Base-by-base conservation (phyloP, 805 yeast species). In the Wickerhamomyces rabaulensis region DNA sequence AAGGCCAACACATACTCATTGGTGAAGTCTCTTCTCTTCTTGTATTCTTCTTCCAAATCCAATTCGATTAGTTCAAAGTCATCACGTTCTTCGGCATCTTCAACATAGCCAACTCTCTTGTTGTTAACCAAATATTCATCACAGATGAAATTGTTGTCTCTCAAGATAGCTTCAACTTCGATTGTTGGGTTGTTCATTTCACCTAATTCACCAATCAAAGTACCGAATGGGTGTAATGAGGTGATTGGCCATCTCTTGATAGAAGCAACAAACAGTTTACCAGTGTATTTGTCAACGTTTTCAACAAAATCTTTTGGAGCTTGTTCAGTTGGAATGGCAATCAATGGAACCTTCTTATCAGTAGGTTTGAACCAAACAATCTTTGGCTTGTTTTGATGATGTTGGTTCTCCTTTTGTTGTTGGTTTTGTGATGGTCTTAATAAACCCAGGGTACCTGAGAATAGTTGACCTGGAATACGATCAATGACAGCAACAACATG, bases 211-310 rank as follows among this genome's bases (percentile, higher is more conserved):
- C 91, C 86, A 22, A 92, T 84, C 47, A 94, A 71, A 26, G 96
- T 90, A 57, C 99, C 99, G 62, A 94, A 94, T 6, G 99, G 99
- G 71, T 94, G 99, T 65, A 94, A 76, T 0, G 98, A 92, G 9
- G 99, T 94, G 66, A 94, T 94, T 61, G 99, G 99, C 99, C 99
- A 94, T 66, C 99, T 84, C 65, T 94, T 94, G 60, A 94, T 92
- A 1, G 96, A 86, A 0, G 98, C 97, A 51, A 94, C 92, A 62
- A 92, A 94, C 43, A 91, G 69, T 57, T 84, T 87, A 61, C 87
- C 80, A 0, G 87, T 75, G 59, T 94, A 94, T 43, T 74, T 75
- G 47, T 87, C 95, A 54, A 90, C 95, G 56, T 89, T 90, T 56
- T 90, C 96, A 39, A 94, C 91, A 67, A 94, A 92, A 65, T 92